Evolutionary conservation across 495 filamentous ascomycete species (phyloP), one percentile per base, ranked within the genome.

Genomic region (Echria macrotheca): DNA sequence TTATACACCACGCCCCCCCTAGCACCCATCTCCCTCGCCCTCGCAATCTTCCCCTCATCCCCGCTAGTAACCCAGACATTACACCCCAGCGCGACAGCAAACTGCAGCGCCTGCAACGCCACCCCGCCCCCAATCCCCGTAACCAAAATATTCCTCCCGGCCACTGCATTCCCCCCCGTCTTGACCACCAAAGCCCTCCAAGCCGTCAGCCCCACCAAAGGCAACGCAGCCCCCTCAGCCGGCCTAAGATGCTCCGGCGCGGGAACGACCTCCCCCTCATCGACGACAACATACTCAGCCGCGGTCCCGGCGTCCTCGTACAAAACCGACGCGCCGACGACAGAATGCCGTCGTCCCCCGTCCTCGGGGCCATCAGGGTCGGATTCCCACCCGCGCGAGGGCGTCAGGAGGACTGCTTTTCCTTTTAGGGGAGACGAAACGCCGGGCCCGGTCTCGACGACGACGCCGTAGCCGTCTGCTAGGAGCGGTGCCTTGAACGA

Each of bases 41-140:
- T 73, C 28, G 75, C 71, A 39, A 90, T 74, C 70, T 91, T 91
- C 36, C 74, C 78, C 47, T 77, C 53, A 23, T 71, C 75, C 2
- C 82, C 77, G 37, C 77, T 83, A 8, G 83, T 88, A 47, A 89
- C 87, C 57, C 71, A 90, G 15, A 86, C 82, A 56, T 79, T 72
- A 11, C 72, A 76, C 4, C 86, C 86, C 29, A 75, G 60, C 1
- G 76, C 82, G 4, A 80, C 81, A 6, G 78, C 85, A 67, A 90
- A 88, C 50, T 78, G 76, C 55, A 90, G 66, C n/a, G 69, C 78
- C 61, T 78, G 74, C 49, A 91, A 62, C 28, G 87, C 87, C 17
- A 91, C 87, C 39, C 87, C 87, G 14, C 87, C 87, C 1, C 87
- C 87, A 64, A 91, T 88, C 2, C 87, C 87, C 3, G 87, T 89